These are phyloP conservation scores for Medicago ruthenica DNA, from an alignment of 306 rosid species.

Conservation along the genomic window DNA sequence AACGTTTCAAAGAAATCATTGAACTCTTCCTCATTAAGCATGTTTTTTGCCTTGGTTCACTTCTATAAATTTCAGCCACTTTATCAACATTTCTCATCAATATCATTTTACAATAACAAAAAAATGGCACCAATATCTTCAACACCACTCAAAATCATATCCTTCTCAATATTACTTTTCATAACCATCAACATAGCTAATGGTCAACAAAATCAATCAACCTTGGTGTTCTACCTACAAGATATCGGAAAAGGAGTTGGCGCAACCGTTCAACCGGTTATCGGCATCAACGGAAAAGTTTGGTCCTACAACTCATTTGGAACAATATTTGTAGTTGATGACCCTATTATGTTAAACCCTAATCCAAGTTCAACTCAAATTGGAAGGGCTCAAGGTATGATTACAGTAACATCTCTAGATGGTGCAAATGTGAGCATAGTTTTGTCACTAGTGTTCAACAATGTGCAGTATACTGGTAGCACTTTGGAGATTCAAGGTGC, in stretches of 20 bases:
- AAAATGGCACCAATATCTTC: slow-evolving; percentile 34
- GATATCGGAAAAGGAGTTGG: slow-evolving; percentile 38
- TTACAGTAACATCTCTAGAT: slow-evolving; percentile 22
- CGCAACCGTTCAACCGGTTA: slow-evolving; percentile 44
- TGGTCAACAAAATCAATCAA: slow-evolving; percentile 28
- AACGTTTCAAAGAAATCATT: not conserved
- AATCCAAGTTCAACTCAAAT: not conserved
- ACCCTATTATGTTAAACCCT: slow-evolving; percentile 4
- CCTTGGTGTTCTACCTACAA: slow-evolving; percentile 45
- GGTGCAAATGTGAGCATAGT: slow-evolving; percentile 29
- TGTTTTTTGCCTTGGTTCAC: not conserved
- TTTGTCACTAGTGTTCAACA: slow-evolving; percentile 50
- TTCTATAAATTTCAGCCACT: slow-evolving; percentile 36
- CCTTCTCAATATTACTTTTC: slow-evolving; percentile 13
- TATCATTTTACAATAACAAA: not conserved
- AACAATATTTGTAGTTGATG: slow-evolving; percentile 45
- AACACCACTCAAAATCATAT: slow-evolving; percentile 19
- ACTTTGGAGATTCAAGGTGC: slow-evolving; percentile 46
- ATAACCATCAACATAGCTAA: not conserved
- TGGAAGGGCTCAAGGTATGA: slow-evolving; percentile 47
- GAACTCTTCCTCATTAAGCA: not conserved
- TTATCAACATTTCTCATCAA: not conserved
- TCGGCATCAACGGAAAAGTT: slow-evolving; percentile 33
- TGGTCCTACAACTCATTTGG: slow-evolving; percentile 51
- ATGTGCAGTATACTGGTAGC: slow-evolving; percentile 41